A percentile compares a stretch with the other conserved stretches of the same genome.
Evolutionary conservation across 495 filamentous ascomycete genomes (phyloP).

Genomic region (Cladorrhinum samala): DNA sequence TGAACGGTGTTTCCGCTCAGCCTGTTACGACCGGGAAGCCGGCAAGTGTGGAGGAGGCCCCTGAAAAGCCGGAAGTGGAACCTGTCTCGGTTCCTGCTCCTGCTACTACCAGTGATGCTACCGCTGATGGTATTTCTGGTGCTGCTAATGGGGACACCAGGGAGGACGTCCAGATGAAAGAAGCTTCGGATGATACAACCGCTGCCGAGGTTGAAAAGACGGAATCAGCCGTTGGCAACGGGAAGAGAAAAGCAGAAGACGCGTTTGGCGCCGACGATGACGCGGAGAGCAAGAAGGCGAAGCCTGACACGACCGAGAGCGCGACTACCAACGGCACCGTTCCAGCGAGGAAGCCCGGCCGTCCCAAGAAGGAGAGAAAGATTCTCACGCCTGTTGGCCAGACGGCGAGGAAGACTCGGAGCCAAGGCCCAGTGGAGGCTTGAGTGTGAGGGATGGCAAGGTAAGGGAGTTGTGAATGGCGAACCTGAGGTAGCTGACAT

Average conservation of each 20-base stretch:
- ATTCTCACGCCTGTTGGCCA: conserved; percentile 27
- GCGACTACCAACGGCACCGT: conserved; percentile 10
- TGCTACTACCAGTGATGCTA: conserved; percentile 5
- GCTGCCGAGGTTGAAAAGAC: neutral
- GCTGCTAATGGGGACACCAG: conserved; percentile 6
- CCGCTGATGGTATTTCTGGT: neutral
- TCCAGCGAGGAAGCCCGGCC: conserved; percentile 24
- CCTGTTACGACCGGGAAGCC: too few relatives aligned
- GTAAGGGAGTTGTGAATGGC: conserved; percentile 1
- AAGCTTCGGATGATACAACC: conserved; percentile 6
- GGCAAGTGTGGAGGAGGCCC: neutral
- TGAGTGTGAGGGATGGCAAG: neutral
- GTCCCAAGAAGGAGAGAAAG: conserved; percentile 36
- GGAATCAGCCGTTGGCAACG: neutral
- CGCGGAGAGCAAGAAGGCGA: conserved; percentile 29
- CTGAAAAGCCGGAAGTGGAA: conserved; percentile 4
- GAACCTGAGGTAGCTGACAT: conserved; percentile 5
- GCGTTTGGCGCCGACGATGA: conserved; percentile 11
- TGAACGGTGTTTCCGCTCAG: neutral
- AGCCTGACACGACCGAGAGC: conserved; percentile 22
- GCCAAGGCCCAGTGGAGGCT: conserved; percentile 35
- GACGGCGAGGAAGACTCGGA: conserved; percentile 39
- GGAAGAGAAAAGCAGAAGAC: conserved; percentile 13
- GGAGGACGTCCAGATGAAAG: conserved; percentile 18
- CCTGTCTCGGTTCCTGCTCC: conserved; percentile 1